phyloP scores from a whole-genome alignment of 352 stramenopile genomes.

The Plasmopara viticola region DNA sequence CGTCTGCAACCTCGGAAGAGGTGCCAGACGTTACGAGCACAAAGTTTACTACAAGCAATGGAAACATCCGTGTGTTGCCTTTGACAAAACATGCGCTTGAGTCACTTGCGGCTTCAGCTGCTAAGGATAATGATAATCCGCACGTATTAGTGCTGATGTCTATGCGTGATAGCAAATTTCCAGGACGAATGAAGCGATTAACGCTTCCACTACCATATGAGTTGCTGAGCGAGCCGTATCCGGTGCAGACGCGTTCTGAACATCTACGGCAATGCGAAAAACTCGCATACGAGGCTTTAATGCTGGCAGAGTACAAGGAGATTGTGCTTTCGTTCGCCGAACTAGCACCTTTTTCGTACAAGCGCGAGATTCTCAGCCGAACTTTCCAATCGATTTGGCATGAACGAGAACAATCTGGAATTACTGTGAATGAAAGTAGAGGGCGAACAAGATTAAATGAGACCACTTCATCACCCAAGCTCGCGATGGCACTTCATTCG shows the following conservation, averaged over 20 bases:
- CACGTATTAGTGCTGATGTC: conserved; percentile 45
- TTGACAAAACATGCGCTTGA: conserved; percentile 38
- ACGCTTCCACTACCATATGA: conserved; percentile 51
- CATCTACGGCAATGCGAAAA: conserved; percentile 42
- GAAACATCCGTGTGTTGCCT: conserved; percentile 39
- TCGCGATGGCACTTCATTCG: not conserved
- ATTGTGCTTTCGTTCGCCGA: conserved; percentile 53
- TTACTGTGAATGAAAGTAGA: not conserved
- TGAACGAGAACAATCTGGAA: conserved; percentile 11
- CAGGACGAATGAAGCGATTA: conserved; percentile 62
- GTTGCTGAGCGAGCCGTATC: conserved; percentile 45
- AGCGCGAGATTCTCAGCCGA: conserved; percentile 35
- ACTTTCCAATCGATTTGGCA: conserved; percentile 33
- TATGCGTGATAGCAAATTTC: conserved; percentile 77
- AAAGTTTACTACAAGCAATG: conserved; percentile 3
- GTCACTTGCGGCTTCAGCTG: conserved; percentile 18
- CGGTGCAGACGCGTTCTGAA: conserved; percentile 47
- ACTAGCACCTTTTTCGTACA: conserved; percentile 15
- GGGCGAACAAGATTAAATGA: conserved; percentile 5
- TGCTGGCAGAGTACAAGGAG: conserved; percentile 21
- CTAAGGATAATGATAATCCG: conserved; percentile 2
- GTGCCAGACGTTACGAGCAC: conserved; percentile 1
- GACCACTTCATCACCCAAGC: not conserved
- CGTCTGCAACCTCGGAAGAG: conserved; percentile 16
- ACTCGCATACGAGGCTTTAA: conserved; percentile 44